These are phyloP conservation scores for Decorospora gaudefroyi DNA, from an alignment of 2,329 filamentous ascomycete species.

Conservation along the genomic window DNA sequence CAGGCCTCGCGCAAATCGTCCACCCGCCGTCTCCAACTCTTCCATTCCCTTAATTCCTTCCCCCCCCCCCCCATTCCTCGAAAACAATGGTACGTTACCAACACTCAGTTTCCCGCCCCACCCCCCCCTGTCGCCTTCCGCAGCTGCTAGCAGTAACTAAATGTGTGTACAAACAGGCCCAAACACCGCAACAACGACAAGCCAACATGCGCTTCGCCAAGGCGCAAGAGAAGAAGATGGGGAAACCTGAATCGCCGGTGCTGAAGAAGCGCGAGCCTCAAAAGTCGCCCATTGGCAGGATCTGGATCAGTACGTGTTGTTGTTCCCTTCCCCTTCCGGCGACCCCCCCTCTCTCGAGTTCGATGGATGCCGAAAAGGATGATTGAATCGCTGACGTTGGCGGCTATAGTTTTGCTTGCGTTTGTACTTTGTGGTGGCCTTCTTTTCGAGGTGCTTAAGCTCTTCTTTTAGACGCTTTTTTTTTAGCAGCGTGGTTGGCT, in stretches of 20 bases:
- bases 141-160: no score
- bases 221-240: constrained; percentile 72
- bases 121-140: no score
- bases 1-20: no score
- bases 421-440: constrained; percentile 67
- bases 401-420: constrained; percentile 58
- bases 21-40: background rate
- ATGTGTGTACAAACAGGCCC: constrained; percentile 59
- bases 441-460: constrained; percentile 60
- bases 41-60: background rate
- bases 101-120: no score
- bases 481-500: no score
- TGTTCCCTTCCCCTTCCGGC: background rate
- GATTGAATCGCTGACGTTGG: constrained; percentile 1
- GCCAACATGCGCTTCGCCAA: constrained; percentile 79
- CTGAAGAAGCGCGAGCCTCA: constrained; percentile 56
- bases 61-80: background rate
- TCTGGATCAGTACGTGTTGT: constrained; percentile 68
- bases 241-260: constrained; percentile 60
- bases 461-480: constrained; percentile 54
- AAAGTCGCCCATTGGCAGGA: constrained; percentile 60
- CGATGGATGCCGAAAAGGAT: no score
- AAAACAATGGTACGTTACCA: constrained; percentile 26
- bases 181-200: constrained; percentile 82
- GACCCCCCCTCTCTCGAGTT: background rate